phyloP scores from a whole-genome alignment of 768 basidiomycete species.

The Hydnum rufescens region DNA sequence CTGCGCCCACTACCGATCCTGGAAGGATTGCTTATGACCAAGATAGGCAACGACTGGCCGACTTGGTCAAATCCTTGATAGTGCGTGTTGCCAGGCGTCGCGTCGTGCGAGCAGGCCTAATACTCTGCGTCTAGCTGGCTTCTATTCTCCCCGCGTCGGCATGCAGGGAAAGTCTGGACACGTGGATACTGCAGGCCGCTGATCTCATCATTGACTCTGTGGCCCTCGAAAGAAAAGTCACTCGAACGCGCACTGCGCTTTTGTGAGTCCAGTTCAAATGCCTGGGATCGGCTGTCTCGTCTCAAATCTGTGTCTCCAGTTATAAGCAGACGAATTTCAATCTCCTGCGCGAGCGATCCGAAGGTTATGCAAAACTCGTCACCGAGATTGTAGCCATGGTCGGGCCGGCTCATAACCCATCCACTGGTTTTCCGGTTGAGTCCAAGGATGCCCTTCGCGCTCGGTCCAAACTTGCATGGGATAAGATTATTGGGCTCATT shows the following conservation, averaged over 20 bases:
- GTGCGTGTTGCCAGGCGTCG: conserved; percentile 23
- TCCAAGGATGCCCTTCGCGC: conserved; percentile 34
- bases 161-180: conserved; percentile 60
- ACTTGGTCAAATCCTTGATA: conserved; percentile 39
- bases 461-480: conserved; percentile 54
- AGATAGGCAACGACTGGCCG: conserved; percentile 41
- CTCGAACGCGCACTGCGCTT: conserved; percentile 56
- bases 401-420: conserved; percentile 50
- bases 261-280: conserved; percentile 34
- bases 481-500: conserved; percentile 70
- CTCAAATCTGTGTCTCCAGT: conserved; percentile 21
- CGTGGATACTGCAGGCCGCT: conserved; percentile 36
- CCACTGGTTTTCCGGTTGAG: conserved; percentile 47
- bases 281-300: background rate
- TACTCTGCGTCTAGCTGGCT: background rate
- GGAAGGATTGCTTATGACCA: conserved; percentile 22
- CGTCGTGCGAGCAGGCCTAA: background rate
- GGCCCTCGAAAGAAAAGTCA: conserved; percentile 57
- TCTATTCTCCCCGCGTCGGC: conserved; percentile 35
- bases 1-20: background rate
- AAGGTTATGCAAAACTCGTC: conserved; percentile 87
- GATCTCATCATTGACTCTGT: conserved; percentile 51
- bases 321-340: conserved; percentile 99
- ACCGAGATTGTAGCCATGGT: conserved; percentile 63
- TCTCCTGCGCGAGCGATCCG: conserved; percentile 87